A percentile compares a stretch with the other conserved stretches of the same genome.
Evolutionary conservation across 2,329 filamentous ascomycete species (phyloP).

Genomic region (Colletotrichum siamense): DNA sequence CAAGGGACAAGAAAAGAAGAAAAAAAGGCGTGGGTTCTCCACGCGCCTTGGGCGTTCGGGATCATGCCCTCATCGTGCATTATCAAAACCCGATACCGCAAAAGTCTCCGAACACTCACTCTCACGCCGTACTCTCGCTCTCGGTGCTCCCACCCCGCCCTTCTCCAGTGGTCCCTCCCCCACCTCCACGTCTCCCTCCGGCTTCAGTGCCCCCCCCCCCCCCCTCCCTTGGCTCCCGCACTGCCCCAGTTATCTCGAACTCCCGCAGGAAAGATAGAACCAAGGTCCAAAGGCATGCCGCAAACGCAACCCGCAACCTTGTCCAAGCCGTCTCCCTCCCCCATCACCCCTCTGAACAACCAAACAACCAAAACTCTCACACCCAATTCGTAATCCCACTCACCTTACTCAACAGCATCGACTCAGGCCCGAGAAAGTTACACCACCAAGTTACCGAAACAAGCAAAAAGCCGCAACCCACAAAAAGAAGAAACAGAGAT

Average conservation of each 20-base stretch:
- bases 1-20: not conserved
- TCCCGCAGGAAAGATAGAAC: not conserved
- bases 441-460: not conserved
- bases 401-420: not conserved
- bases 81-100: not conserved
- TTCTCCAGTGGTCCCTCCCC: not conserved
- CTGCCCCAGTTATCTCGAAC: not conserved
- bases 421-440: not conserved
- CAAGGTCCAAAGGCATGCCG: not conserved
- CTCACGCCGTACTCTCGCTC: not conserved
- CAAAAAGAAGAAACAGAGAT: not conserved
- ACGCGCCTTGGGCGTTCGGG: not conserved
- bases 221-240: not conserved
- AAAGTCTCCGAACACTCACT: not conserved
- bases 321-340: not conserved
- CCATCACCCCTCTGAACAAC: not conserved
- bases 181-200: not conserved
- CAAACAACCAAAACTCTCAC: not conserved
- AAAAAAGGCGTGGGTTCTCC: not conserved
- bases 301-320: not conserved
- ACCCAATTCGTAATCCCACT: not conserved
- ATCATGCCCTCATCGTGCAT: conserved; percentile 12
- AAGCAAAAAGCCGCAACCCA: not conserved
- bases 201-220: not conserved
- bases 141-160: not conserved